phyloP scores from a whole-genome alignment of 345 rosid species.

The Mercurialis annua region DNA sequence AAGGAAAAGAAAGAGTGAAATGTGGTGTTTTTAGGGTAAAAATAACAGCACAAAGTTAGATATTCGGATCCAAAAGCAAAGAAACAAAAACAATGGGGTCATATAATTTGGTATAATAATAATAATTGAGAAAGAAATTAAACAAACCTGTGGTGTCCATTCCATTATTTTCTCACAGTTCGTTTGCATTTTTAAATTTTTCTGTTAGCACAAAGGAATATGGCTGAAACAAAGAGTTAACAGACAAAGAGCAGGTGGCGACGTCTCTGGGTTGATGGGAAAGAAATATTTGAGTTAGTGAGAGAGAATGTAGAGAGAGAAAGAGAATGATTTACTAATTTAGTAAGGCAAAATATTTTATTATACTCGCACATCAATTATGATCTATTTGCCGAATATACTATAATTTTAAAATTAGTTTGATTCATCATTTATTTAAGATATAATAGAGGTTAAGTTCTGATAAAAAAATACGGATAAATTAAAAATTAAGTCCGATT shows the following conservation, averaged over 20 bases:
- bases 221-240: slow-evolving; percentile 59
- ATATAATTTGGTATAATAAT: slow-evolving; percentile 40
- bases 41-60: slow-evolving; percentile 25
- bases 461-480: too few relatives aligned
- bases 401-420: too few relatives aligned
- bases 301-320: too few relatives aligned
- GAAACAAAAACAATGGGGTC: slow-evolving; percentile 50
- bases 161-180: slow-evolving; percentile 58
- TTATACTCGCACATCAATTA: too few relatives aligned
- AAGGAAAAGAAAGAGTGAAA: slow-evolving; percentile 20
- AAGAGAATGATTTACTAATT: background rate
- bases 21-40: slow-evolving; percentile 27
- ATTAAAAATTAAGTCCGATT: too few relatives aligned
- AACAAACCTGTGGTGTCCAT: slow-evolving; percentile 62
- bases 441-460: too few relatives aligned
- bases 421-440: too few relatives aligned
- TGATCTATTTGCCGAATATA: too few relatives aligned
- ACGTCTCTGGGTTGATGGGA: slow-evolving; percentile 39
- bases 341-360: too few relatives aligned
- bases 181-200: slow-evolving; percentile 38
- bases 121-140: slow-evolving; percentile 41
- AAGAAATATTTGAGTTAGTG: slow-evolving; percentile 22
- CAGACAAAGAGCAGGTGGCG: slow-evolving; percentile 72
- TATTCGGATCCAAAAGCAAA: slow-evolving; percentile 39
- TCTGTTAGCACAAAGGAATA: slow-evolving; percentile 38